Base-by-base conservation (phyloP, 805 yeast species). In the Lipomyces starkeyi region DNA sequence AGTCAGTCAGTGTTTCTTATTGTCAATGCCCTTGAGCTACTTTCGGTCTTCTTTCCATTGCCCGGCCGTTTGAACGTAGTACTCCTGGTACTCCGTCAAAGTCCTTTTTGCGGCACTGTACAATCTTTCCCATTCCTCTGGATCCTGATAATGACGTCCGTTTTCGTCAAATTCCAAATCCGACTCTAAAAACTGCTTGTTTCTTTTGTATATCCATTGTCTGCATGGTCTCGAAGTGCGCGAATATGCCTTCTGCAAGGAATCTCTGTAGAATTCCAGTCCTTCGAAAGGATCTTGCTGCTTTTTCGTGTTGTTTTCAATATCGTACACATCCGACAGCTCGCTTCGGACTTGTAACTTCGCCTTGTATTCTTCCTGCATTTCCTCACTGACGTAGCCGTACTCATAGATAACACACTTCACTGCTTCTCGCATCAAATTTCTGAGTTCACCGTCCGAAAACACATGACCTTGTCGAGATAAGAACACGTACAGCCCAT, bases 321-420 rank as follows among this genome's bases (percentile, higher is more conserved):
- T 43, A 2, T 43, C 49, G 49, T 17, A 43, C 49, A 7, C 8
- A 5, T 43, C 49, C 8, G 49, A n/a, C 20, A 17, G 22, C 49
- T 43, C 49, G 22, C 20, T 43, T 43, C 4, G 22, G 3, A 2
- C 22, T 17, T n/a, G 20, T 29, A 11, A 14, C n/a, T 27, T 57
- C n/a, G 20, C 17, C 8, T 17, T 17, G 55, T 22, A 64, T 29
- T 27, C 49, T 11, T 25, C 54, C 3, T 63, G 25, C 63, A 53
- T 61, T 11, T 43, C 52, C 11, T 35, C 20, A 8, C 65, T 49
- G n/a, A 68, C 66, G 55, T 65, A 68, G 22, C 71, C 71, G 20
- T 52, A 61, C 29, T 64, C 63, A 7, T 17, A 29, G 1, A 65
- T 34, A 25, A 52, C 68, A 3, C 61, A n/a, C 25, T 58, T 60